Evolutionary conservation across 805 yeast species (phyloP), one percentile per base, ranked within the genome.

Genomic region (Cyberlindnera mycetangii): DNA sequence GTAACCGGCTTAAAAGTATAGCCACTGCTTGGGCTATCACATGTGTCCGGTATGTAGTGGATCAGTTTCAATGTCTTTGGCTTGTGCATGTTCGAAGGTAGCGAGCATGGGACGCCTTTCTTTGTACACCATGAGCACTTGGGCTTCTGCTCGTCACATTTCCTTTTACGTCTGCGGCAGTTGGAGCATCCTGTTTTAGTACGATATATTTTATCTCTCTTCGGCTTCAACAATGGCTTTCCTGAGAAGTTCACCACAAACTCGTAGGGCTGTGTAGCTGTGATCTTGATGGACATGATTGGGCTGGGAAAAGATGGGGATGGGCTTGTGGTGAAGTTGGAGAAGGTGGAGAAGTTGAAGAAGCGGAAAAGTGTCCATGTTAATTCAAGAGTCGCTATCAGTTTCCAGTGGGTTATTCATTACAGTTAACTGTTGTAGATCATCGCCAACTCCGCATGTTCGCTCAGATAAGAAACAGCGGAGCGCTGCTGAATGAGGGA

Each of bases 91-190:
- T 18, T 27, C 4, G 33, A 32, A 5, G 59, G 59, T 58, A 59
- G 54, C 3, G 41, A 39, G 40, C 53, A 69, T 45, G 27, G 56
- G 50, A 57, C 37, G 7, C 50, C 42, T 49, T 73, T 71, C 3
- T 59, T 47, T 8, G 55, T 41, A 52, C 81, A 76, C 45, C 69
- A 71, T 8, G 67, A 62, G 44, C 74, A 70, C 44, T 53, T 49
- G 6, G 75, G 73, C 42, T 61, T 70, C 17, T 56, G 61, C 51
- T 78, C 82, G 52, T 79, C 83, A 61, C 86, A 80, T 66, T 79
- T 80, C 68, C 80, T 72, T 66, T 81, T 80, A 52, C 85, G 69
- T 53, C 73, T 75, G 35, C 85, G 70, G 56, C 87, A 46, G 27
- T 39, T 35, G 18, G 39, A 14, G 21, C 50, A 46, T 4, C 50